A percentile compares a stretch with the other conserved stretches of the same genome.
Evolutionary conservation across 305 asterid species (phyloP).

Genomic region (Ilex paraguariensis): DNA sequence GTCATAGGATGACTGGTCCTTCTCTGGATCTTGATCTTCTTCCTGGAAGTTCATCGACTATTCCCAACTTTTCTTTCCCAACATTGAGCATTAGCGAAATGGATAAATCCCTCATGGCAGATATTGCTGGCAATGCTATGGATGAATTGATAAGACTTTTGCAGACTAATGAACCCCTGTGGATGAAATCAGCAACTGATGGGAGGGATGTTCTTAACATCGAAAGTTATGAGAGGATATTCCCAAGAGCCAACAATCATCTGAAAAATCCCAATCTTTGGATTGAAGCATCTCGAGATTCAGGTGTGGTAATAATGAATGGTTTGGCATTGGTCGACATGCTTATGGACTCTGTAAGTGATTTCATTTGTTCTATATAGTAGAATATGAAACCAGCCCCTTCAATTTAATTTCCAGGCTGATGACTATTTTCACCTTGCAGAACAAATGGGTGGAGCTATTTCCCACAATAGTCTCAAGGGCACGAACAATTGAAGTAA

Average conservation of each 20-base stretch:
- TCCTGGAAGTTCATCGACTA: slow-evolving; percentile 52
- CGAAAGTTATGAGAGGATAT: slow-evolving; percentile 52
- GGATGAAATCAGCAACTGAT: slow-evolving; percentile 59
- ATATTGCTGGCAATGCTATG: slow-evolving; percentile 68
- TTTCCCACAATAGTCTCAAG: slow-evolving; percentile 85
- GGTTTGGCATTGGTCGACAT: slow-evolving; percentile 62
- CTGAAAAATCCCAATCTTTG: slow-evolving; percentile 52
- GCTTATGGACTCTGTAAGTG: slow-evolving; percentile 74
- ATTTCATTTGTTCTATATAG: not conserved
- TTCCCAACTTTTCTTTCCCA: slow-evolving; percentile 35
- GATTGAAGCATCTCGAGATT: slow-evolving; percentile 70
- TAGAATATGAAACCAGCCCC: no score
- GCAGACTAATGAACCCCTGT: slow-evolving; percentile 71
- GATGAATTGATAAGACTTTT: slow-evolving; percentile 71
- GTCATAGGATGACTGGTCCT: slow-evolving; percentile 54
- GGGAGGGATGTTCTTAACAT: slow-evolving; percentile 65
- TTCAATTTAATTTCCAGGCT: no score
- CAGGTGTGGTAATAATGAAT: slow-evolving; percentile 77
- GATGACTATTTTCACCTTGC: slow-evolving; percentile 4
- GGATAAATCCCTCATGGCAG: slow-evolving; percentile 86
- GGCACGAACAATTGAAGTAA: slow-evolving; percentile 71
- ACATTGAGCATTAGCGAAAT: slow-evolving; percentile 52
- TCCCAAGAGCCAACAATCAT: slow-evolving; percentile 52
- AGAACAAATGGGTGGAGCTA: slow-evolving; percentile 81
- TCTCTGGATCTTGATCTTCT: slow-evolving; percentile 88